Percentiles rank a stretch among this genome's conserved stretches.
phyloP scores from a whole-genome alignment of 768 basidiomycete species.

The Tylopilus sp. region DNA sequence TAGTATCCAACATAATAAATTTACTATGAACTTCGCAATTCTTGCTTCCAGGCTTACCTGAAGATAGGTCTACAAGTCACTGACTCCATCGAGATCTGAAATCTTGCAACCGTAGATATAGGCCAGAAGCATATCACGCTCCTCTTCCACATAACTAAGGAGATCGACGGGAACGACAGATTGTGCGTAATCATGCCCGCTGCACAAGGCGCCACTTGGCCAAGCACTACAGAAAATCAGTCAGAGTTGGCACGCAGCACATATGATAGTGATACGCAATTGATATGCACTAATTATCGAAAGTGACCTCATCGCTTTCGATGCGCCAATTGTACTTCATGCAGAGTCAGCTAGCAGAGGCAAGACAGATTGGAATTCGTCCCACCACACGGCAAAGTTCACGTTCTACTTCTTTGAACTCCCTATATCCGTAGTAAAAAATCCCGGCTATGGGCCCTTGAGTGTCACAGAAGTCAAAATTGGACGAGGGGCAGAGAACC shows the following conservation, averaged over 20 bases:
- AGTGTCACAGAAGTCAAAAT: not conserved
- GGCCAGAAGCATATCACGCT: constrained; percentile 7
- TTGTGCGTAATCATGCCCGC: constrained; percentile 9
- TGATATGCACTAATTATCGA: constrained; percentile 2
- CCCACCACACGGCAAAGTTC: not conserved
- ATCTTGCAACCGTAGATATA: constrained; percentile 10
- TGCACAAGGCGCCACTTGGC: constrained; percentile 6
- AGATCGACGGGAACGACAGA: constrained; percentile 12
- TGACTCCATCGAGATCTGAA: constrained; percentile 12
- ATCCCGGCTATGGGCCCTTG: not conserved
- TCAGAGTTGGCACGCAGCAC: not conserved
- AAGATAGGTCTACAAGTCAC: constrained; percentile 3
- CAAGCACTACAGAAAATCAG: constrained; percentile 1
- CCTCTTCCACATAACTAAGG: constrained; percentile 1
- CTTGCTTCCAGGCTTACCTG: not conserved
- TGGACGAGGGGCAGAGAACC: not conserved
- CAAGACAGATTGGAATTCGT: constrained; percentile 1
- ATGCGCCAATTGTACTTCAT: constrained; percentile 4
- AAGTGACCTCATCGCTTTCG: constrained; percentile 11
- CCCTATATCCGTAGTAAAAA: constrained; percentile 3
- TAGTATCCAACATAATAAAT: not conserved
- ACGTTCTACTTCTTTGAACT: not conserved
- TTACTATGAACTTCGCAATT: not conserved
- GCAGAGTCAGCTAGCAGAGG: not conserved
- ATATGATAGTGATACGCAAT: not conserved